Evolutionary conservation across 2,329 filamentous ascomycete species (phyloP).

Genomic region (Monilinia fructigena): DNA sequence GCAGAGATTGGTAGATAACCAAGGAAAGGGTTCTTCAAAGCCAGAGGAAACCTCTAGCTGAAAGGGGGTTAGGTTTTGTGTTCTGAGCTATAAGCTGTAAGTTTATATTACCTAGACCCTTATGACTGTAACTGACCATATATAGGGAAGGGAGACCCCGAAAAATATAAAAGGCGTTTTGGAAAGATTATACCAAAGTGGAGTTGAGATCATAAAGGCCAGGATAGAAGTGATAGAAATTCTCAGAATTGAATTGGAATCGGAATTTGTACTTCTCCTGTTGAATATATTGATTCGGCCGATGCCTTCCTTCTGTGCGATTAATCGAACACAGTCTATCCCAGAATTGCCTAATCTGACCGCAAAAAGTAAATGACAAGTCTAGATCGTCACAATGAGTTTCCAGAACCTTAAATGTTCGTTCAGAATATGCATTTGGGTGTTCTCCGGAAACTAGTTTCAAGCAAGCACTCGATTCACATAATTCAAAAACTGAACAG

Average conservation of each 20-base stretch:
- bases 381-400: background rate
- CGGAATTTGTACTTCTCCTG: background rate
- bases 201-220: constrained; percentile 3
- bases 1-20: constrained; percentile 20
- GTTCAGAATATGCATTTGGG: no score
- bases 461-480: no score
- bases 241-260: background rate
- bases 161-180: constrained; percentile 9
- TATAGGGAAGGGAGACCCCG: background rate
- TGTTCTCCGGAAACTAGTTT: no score
- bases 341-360: background rate
- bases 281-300: background rate
- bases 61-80: background rate
- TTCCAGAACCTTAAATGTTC: background rate
- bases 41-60: background rate
- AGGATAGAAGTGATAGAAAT: constrained; percentile 3
- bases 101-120: background rate
- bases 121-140: background rate
- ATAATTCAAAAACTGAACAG: no score
- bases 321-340: background rate
- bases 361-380: background rate
- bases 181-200: constrained; percentile 15
- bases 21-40: constrained; percentile 7
- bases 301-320: background rate
- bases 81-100: background rate